Evolutionary conservation across 2,329 filamentous ascomycete genomes (phyloP).

Genomic region (Fusarium hostae): DNA sequence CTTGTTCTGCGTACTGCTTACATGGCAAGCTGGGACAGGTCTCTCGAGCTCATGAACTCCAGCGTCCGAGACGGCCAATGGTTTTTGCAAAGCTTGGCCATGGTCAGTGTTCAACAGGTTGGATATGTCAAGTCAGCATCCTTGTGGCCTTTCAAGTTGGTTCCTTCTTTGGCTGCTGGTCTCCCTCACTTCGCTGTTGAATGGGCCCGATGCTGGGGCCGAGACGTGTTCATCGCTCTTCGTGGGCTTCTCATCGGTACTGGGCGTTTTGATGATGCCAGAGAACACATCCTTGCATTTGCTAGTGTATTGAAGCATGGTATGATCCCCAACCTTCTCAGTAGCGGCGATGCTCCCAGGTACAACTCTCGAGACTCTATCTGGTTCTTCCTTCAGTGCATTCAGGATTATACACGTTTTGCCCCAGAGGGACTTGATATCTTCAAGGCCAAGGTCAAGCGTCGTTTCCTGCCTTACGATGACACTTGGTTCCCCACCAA

Average conservation of each 20-base stretch:
- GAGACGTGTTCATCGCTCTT: slow-evolving; percentile 96
- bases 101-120: slow-evolving; percentile 93
- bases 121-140: slow-evolving; percentile 91
- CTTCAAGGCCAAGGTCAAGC: slow-evolving; percentile 79
- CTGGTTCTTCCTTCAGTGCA: slow-evolving; percentile 97
- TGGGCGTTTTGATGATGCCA: slow-evolving; percentile 87
- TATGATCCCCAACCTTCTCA: slow-evolving; percentile 95
- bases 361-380: slow-evolving; percentile 97
- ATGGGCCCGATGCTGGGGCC: slow-evolving; percentile 97
- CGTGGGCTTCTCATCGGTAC: slow-evolving; percentile 93
- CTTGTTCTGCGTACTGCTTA: slow-evolving; percentile 90
- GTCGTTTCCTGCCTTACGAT: slow-evolving; percentile 93
- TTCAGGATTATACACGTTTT: slow-evolving; percentile 90
- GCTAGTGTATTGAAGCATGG: slow-evolving; percentile 97
- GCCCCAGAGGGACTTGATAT: slow-evolving; percentile 80
- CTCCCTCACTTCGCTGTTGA: slow-evolving; percentile 92
- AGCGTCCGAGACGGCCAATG: slow-evolving; percentile 84
- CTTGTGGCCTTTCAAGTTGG: slow-evolving; percentile 84
- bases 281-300: slow-evolving; percentile 94
- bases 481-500: slow-evolving; percentile 91
- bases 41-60: slow-evolving; percentile 80
- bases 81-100: slow-evolving; percentile 87
- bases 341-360: slow-evolving; percentile 84
- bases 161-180: slow-evolving; percentile 90
- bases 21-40: slow-evolving; percentile 81